Conservation (phyloP, 1,284 basidiomycete species). For the Puccinia novopanici region DNA sequence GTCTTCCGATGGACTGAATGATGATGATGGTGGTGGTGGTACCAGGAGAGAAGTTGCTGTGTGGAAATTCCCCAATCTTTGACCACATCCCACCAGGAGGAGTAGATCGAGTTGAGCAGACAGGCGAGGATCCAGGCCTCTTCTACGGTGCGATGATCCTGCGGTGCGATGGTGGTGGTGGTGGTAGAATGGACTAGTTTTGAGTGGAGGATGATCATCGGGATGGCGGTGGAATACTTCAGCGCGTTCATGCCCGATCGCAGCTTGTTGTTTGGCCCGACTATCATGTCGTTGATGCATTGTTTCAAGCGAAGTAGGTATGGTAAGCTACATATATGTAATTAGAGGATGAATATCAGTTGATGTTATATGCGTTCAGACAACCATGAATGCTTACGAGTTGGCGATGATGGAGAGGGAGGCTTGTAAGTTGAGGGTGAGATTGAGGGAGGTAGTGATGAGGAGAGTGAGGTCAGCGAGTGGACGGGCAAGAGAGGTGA, state of each 20-base stretch:
- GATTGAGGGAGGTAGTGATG: constrained; percentile 70
- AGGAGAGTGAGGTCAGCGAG: constrained; percentile 91
- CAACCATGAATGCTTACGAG: background rate
- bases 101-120: constrained; percentile 88
- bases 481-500: constrained; percentile 95
- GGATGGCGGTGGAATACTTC: constrained; percentile 95
- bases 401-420: constrained; percentile 24
- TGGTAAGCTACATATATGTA: constrained; percentile 68
- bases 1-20: background rate
- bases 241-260: constrained; percentile 87
- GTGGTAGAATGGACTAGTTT: background rate
- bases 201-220: constrained; percentile 76
- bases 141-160: background rate
- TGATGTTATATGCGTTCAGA: background rate
- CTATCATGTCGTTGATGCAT: constrained; percentile 81
- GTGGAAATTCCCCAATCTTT: constrained; percentile 95
- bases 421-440: constrained; percentile 48
- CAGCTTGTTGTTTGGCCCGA: constrained; percentile 60
- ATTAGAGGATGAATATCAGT: constrained; percentile 6
- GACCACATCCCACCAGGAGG: constrained; percentile 98
- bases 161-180: too few relatives aligned
- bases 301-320: constrained; percentile 89
- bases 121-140: constrained; percentile 63
- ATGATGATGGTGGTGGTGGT: background rate
- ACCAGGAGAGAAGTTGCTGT: constrained; percentile 59